Percentiles rank a stretch among this genome's conserved stretches.
phyloP scores from a whole-genome alignment of 345 rosid genomes.

The Lagerstroemia speciosa region DNA sequence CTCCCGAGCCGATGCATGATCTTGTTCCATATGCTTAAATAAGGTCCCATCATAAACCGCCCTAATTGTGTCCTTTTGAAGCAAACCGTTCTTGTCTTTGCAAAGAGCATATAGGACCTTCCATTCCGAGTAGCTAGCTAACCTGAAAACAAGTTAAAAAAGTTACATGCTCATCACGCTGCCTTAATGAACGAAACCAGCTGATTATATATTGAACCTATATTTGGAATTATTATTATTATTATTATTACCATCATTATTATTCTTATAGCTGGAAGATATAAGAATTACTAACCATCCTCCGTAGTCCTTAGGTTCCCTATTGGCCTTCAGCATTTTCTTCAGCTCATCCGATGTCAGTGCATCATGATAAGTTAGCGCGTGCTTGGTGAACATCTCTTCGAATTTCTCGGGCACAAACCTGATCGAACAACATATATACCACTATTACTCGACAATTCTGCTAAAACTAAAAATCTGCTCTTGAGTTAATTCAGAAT shows the following conservation, averaged over 20 bases:
- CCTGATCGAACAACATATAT: slow-evolving; percentile 26
- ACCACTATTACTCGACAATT: no score
- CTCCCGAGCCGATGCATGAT: slow-evolving; percentile 31
- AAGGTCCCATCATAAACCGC: slow-evolving; percentile 76
- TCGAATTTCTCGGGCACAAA: slow-evolving; percentile 64
- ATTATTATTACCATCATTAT: not conserved
- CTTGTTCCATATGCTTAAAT: slow-evolving; percentile 52
- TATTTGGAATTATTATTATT: no score
- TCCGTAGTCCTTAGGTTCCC: slow-evolving; percentile 11
- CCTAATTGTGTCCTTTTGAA: slow-evolving; percentile 50
- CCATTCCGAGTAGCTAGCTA: slow-evolving; percentile 66
- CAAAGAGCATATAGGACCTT: slow-evolving; percentile 38
- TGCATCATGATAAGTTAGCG: slow-evolving; percentile 16
- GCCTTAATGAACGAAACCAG: no score
- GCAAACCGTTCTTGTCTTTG: slow-evolving; percentile 65
- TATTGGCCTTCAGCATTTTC: slow-evolving; percentile 15
- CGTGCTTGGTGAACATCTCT: slow-evolving; percentile 56
- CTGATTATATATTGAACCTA: no score
- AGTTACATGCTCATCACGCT: not conserved
- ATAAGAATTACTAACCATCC: slow-evolving; percentile 13
- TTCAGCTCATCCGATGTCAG: slow-evolving; percentile 13
- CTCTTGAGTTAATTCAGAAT: not conserved
- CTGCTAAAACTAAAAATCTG: no score
- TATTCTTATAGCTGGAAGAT: not conserved
- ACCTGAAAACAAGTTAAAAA: slow-evolving; percentile 24